Evolutionary conservation across 1,284 basidiomycete species (phyloP).

Genomic region (Fomitopsis betulina): DNA sequence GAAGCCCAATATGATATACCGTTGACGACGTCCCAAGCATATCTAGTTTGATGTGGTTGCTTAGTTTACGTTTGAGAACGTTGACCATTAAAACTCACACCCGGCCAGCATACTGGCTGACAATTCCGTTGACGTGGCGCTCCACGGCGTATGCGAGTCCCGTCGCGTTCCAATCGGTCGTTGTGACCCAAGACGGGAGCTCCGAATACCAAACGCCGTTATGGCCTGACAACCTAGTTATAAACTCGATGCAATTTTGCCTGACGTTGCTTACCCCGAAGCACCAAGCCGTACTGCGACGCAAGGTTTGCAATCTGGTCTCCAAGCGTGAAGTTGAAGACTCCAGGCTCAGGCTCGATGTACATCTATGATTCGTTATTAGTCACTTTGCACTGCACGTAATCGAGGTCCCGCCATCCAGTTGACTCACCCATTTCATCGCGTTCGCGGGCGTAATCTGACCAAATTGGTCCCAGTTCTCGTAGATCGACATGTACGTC

Average conservation of each 20-base stretch:
- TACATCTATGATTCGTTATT: not conserved
- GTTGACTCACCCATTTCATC: constrained; percentile 47
- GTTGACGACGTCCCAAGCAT: constrained; percentile 36
- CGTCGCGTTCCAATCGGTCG: constrained; percentile 36
- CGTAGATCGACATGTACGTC: constrained; percentile 38
- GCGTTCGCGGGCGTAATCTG: constrained; percentile 51
- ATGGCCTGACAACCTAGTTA: constrained; percentile 26
- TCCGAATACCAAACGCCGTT: constrained; percentile 56
- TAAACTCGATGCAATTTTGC: not conserved
- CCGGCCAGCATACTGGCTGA: constrained; percentile 45
- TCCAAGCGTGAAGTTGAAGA: constrained; percentile 43
- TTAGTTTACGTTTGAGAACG: not conserved
- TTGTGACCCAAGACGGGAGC: constrained; percentile 45
- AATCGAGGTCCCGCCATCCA: not conserved
- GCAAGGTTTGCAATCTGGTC: constrained; percentile 45
- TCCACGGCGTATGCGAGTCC: constrained; percentile 40
- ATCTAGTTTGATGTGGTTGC: constrained; percentile 10
- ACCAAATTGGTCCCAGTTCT: constrained; percentile 40
- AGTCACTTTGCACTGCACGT: not conserved
- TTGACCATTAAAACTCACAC: constrained; percentile 30
- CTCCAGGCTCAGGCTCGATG: constrained; percentile 45
- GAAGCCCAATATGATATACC: constrained; percentile 15
- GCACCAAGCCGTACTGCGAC: constrained; percentile 34
- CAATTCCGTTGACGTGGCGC: constrained; percentile 42
- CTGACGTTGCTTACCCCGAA: constrained; percentile 14